A percentile compares a stretch with the other conserved stretches of the same genome.
These are phyloP conservation scores for Picea sitchensis DNA, from an alignment of 75 land plant species.

Conservation along the genomic window DNA sequence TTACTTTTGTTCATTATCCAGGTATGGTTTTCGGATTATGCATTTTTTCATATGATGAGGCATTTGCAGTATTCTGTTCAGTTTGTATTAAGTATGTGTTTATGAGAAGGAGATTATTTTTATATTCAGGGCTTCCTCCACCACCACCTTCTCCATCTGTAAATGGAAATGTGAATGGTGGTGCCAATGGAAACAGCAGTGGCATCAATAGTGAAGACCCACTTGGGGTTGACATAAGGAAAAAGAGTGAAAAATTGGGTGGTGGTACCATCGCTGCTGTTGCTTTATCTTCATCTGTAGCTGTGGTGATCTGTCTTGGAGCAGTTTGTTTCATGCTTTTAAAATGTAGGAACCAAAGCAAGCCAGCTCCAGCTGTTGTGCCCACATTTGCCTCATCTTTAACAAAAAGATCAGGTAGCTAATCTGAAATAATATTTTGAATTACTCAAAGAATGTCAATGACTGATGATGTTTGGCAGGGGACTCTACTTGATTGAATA, in stretches of 20 bases:
- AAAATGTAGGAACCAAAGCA: slow-evolving; percentile 42
- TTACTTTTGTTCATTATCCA: slow-evolving; percentile 66
- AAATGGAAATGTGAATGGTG: slow-evolving; percentile 5
- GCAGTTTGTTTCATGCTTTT: slow-evolving; percentile 28
- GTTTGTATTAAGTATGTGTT: background rate
- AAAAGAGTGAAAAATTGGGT: slow-evolving; percentile 40
- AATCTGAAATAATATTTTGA: background rate
- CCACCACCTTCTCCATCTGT: slow-evolving; percentile 29
- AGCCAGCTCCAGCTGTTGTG: slow-evolving; percentile 33
- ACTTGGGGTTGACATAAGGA: slow-evolving; percentile 50
- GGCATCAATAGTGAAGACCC: slow-evolving; percentile 33
- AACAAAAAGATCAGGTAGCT: slow-evolving; percentile 56
- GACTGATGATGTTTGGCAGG: background rate
- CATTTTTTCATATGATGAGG: background rate
- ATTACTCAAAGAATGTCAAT: background rate
- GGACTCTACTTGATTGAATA: background rate
- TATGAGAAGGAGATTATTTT: background rate
- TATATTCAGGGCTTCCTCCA: slow-evolving; percentile 53
- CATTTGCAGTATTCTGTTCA: background rate
- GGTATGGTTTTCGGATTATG: slow-evolving; percentile 34
- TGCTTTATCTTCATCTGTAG: slow-evolving; percentile 52
- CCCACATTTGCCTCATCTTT: slow-evolving; percentile 29
- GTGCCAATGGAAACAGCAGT: slow-evolving; percentile 19
- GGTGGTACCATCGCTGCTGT: slow-evolving; percentile 50
- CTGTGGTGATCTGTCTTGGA: slow-evolving; percentile 42